A percentile compares a stretch with the other conserved stretches of the same genome.
Evolutionary conservation across 2,329 filamentous ascomycete species (phyloP).

Genomic region (Aspergillus candidus): DNA sequence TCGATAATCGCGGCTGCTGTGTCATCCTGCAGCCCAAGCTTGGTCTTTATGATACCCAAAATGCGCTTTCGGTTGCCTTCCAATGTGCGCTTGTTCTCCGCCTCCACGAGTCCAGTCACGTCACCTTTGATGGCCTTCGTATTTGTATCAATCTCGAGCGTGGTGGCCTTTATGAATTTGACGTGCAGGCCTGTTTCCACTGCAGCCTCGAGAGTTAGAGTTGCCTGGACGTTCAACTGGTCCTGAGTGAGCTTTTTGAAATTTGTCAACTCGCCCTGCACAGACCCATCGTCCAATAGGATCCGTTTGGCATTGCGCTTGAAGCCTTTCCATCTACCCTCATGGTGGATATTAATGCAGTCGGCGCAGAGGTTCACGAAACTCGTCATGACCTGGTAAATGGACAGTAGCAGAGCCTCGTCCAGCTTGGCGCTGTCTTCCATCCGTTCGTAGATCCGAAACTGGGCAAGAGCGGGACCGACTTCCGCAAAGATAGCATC

Average conservation of each 20-base stretch:
- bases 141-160: neutral
- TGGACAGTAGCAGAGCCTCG: conserved; percentile 2
- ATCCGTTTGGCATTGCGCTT: conserved; percentile 2
- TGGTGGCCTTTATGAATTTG: conserved; percentile 1
- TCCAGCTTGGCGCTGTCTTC: conserved; percentile 1
- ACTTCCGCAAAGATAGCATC: conserved; percentile 6
- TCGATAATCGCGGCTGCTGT: neutral
- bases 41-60: neutral
- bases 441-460: conserved; percentile 7
- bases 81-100: conserved; percentile 2
- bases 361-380: conserved; percentile 4
- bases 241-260: conserved; percentile 7
- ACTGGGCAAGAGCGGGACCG: conserved; percentile 4
- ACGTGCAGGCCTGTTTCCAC: conserved; percentile 3
- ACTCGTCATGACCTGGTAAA: conserved; percentile 4
- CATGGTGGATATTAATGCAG: conserved; percentile 5
- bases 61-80: neutral
- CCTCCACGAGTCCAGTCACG: conserved; percentile 2
- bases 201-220: conserved; percentile 6
- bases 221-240: conserved; percentile 6
- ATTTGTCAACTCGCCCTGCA: neutral
- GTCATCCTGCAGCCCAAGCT: conserved; percentile 2
- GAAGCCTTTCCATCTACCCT: conserved; percentile 4
- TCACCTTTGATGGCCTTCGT: conserved; percentile 3
- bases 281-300: conserved; percentile 2